Evolutionary conservation across 345 rosid genomes (phyloP).

Genomic region (Geranium brycei): DNA sequence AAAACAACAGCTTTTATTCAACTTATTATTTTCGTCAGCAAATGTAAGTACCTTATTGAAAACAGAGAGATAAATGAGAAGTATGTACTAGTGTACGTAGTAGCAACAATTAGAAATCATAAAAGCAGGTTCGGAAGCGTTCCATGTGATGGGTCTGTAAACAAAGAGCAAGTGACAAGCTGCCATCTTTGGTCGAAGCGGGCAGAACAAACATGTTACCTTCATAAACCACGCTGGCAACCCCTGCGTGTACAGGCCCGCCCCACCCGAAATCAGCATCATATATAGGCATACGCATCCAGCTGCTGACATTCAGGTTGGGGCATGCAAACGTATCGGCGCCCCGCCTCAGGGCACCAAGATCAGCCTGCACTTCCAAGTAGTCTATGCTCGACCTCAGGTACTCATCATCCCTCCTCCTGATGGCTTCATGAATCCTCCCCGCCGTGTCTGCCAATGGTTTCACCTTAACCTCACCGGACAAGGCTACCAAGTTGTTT

Average conservation of each 20-base stretch:
- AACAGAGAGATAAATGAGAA: too few species aligned
- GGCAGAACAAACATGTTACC: conserved; percentile 6
- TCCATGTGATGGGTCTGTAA: conserved; percentile 5
- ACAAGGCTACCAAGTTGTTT: not conserved
- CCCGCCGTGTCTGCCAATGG: not conserved
- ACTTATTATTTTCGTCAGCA: too few species aligned
- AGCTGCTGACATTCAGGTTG: not conserved
- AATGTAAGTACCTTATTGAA: too few species aligned
- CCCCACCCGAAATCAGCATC: conserved; percentile 15
- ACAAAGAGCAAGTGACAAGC: conserved; percentile 1
- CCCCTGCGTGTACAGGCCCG: not conserved
- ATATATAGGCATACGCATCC: conserved; percentile 3
- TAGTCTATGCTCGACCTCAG: conserved; percentile 5
- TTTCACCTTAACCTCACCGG: conserved; percentile 1
- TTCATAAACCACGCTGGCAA: not conserved
- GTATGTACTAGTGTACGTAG: too few species aligned
- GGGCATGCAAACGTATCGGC: not conserved
- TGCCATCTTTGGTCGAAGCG: not conserved
- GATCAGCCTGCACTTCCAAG: not conserved
- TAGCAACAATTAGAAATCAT: not conserved
- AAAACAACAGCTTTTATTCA: too few species aligned
- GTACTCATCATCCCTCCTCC: conserved; percentile 7
- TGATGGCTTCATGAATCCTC: not conserved
- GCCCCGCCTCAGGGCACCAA: not conserved
- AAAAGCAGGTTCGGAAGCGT: conserved; percentile 2